Base-by-base conservation (phyloP, 2,329 filamentous ascomycete species). In the Diaporthe caulivora region DNA sequence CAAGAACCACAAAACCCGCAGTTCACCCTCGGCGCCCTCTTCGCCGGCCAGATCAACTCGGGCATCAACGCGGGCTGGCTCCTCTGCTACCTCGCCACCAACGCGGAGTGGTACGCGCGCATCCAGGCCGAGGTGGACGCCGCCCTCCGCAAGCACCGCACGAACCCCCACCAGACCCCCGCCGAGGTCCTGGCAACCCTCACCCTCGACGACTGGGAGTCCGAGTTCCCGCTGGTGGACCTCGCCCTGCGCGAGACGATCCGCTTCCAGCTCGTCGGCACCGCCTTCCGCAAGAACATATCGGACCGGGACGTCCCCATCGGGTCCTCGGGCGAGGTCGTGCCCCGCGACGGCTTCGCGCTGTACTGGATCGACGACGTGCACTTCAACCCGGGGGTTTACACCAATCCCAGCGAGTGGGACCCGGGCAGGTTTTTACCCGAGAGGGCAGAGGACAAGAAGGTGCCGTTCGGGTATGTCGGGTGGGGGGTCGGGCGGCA, bases 41-140 rank as follows among this genome's bases (percentile, higher is more conserved):
- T 89, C 77, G 88, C 89, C 1, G 89, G 88, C n/a, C 81, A 88
- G 44, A 76, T 90, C n/a, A 91, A 91, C 79, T 87, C 82, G 31
- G 88, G 88, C 51, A 85, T 89, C 78, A 90, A 89, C 75, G 86
- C 87, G 1, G 85, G 86, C 2, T 90, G 86, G 84, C 80, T 90
- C 74, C 78, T 91, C 75, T 74, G 85, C 78, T 84, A 87, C 82
- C 82, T 92, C 70, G 79, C 87, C 70, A 72, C 84, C 70, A 78
- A 87, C 77, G 79, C 83, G 21, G 72, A 85, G 70, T 86, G 90
- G 90, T 83, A 84, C 47, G 75, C 72, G 15, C 81, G 83, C 60
- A 80, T 86, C 1, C 85, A 82, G 37, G 80, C 81, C 10, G 88
- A 91, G 78, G 82, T 91, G 21, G 82, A 86, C 65, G 76, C 75